Evolutionary conservation across 352 stramenopile species (phyloP), one percentile per base, ranked within the genome.

Genomic region (Elongisporangium senticosum): DNA sequence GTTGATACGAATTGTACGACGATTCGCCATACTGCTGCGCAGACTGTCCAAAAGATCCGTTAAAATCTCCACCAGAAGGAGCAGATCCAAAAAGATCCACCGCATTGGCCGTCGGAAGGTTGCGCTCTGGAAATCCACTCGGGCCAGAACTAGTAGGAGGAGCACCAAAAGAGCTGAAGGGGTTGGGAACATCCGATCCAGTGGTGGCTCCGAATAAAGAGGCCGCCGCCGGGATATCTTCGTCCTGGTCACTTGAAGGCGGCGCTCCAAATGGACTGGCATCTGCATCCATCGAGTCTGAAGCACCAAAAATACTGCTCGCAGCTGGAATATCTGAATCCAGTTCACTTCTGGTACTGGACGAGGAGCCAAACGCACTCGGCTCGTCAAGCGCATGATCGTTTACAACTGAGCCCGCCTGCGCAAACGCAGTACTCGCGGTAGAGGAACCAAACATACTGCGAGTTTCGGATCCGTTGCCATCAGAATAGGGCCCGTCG

Each of bases 121-220:
- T 80, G 43, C 86, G 73, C 54, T 81, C 72, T 4, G 33, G 13
- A 33, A 66, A 53, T 22, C 22, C 56, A 10, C 58, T 49, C 6
- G 20, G 1, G 51, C 55, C 43, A 62, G 52, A 49, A 56, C 33
- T 15, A 28, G 64, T 15, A 28, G 64, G 23, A 4, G 55, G 43
- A 17, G 61, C 59, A 26, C 61, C 58, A 53, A 79, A 86, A 13
- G 75, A 81, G 22, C 66, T 65, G 47, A 90, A 92, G 21, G 72
- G 76, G 26, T 87, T 88, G 7, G 74, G 59, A 21, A 72, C 68
- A 64, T 79, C 69, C 23, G 61, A 64, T 55, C 63, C 65, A 51
- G 66, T 58, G 19, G 78, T 87, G 11, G 68, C 61, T 39, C 76
- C 79, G 74, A 92, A 92, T 2, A 92, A 69, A 3, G 73, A 89